These are phyloP conservation scores for Helicocarpus griseus DNA, from an alignment of 2,329 filamentous ascomycete genomes.

Conservation along the genomic window DNA sequence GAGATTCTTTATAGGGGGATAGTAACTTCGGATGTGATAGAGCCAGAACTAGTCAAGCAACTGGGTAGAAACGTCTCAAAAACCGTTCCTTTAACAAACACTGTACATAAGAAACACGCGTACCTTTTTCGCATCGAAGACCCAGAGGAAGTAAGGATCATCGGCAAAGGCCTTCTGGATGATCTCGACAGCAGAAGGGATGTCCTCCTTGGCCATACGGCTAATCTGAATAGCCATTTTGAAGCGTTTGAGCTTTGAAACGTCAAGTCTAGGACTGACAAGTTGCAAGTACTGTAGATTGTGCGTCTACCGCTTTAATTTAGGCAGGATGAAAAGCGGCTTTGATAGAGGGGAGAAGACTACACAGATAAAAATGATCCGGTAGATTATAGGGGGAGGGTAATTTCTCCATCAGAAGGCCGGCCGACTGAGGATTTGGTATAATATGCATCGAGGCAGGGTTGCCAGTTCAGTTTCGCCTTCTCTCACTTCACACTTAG, in stretches of 20 bases:
- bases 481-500: too few species aligned
- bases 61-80: neutral
- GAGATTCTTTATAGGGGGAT: neutral
- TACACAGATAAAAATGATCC: neutral
- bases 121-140: slow-evolving; percentile 51
- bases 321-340: neutral
- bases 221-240: slow-evolving; percentile 46
- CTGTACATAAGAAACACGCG: slow-evolving; percentile 13
- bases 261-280: neutral
- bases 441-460: too few species aligned
- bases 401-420: neutral
- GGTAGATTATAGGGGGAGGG: neutral
- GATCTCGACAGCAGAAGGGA: slow-evolving; percentile 53
- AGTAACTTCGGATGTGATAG: neutral
- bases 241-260: neutral
- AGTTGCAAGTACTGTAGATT: neutral
- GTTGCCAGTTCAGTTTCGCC: too few species aligned
- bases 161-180: slow-evolving; percentile 58
- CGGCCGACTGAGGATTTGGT: neutral
- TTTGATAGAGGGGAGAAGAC: neutral
- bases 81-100: neutral
- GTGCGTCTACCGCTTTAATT: neutral
- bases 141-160: slow-evolving; percentile 59
- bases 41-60: neutral
- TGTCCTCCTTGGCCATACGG: slow-evolving; percentile 48